A percentile compares a stretch with the other conserved stretches of the same genome.
Conservation (phyloP, 345 rosid genomes). For the Kernera saxatilis region DNA sequence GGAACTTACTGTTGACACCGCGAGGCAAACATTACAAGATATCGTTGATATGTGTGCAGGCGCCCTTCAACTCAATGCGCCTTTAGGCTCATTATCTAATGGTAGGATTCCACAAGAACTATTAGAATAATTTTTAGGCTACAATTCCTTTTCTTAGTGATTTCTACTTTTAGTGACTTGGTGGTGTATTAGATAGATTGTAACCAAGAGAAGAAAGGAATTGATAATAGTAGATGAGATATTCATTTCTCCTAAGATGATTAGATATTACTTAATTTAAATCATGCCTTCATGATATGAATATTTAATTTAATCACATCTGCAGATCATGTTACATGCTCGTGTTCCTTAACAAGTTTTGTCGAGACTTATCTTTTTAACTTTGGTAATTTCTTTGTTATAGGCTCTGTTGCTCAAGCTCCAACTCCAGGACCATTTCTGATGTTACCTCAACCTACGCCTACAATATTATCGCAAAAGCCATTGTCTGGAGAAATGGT, state of each 20-base stretch:
- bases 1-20: conserved; percentile 30
- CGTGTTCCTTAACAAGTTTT: background rate
- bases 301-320: background rate
- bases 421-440: conserved; percentile 21
- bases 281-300: background rate
- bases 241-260: background rate
- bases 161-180: conserved; percentile 8
- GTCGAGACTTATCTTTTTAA: background rate
- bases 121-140: background rate
- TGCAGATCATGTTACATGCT: background rate
- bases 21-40: conserved; percentile 32
- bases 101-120: conserved; percentile 11
- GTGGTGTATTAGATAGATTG: conserved; percentile 17
- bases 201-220: background rate
- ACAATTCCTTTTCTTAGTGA: background rate
- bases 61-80: conserved; percentile 35
- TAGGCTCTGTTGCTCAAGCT: conserved; percentile 29
- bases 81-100: conserved; percentile 34
- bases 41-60: conserved; percentile 36
- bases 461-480: conserved; percentile 18
- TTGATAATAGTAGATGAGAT: background rate
- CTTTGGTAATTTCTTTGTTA: background rate
- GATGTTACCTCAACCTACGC: conserved; percentile 24
- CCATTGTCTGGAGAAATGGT: conserved; percentile 10
- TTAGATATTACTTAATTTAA: background rate